phyloP scores from a whole-genome alignment of 2,329 filamentous ascomycete genomes.

The Passalora sequoiae region DNA sequence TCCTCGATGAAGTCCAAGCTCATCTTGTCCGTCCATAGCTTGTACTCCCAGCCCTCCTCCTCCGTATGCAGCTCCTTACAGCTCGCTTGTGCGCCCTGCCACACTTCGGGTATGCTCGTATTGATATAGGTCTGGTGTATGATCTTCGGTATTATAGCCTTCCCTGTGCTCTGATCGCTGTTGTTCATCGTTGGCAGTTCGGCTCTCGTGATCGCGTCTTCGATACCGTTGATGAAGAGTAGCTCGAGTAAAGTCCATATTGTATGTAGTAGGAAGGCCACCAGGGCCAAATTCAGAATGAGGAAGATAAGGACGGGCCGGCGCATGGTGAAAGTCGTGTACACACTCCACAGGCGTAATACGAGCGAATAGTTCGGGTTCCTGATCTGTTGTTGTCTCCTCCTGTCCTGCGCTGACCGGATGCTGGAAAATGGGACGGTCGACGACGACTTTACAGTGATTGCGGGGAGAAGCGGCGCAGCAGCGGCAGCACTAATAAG shows the following conservation, averaged over 20 bases:
- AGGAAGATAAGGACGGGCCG: constrained; percentile 59
- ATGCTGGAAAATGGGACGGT: too few species aligned
- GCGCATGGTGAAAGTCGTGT: constrained; percentile 49
- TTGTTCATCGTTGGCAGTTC: constrained; percentile 64
- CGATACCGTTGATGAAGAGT: constrained; percentile 61
- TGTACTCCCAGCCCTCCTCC: constrained; percentile 61
- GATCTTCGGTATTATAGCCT: constrained; percentile 67
- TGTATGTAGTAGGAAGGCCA: constrained; percentile 60
- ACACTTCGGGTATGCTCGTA: constrained; percentile 61
- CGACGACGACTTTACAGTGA: too few species aligned
- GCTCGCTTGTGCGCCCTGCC: constrained; percentile 60
- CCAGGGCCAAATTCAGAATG: constrained; percentile 58
- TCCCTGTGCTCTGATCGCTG: constrained; percentile 34
- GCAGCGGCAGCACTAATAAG: too few species aligned
- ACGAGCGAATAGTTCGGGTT: background rate
- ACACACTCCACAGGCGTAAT: background rate
- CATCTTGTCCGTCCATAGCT: constrained; percentile 72
- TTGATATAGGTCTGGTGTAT: constrained; percentile 75
- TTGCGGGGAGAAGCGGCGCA: too few species aligned
- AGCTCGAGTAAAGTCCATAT: constrained; percentile 68
- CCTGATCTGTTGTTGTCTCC: too few species aligned
- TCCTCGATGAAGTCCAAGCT: constrained; percentile 65
- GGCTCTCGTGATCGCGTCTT: constrained; percentile 60
- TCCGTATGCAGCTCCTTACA: constrained; percentile 59
- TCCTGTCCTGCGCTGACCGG: too few species aligned